These are phyloP conservation scores for Kappamyces sp. DNA, from an alignment of 192 early-diverging fungal genomes.

Conservation along the genomic window DNA sequence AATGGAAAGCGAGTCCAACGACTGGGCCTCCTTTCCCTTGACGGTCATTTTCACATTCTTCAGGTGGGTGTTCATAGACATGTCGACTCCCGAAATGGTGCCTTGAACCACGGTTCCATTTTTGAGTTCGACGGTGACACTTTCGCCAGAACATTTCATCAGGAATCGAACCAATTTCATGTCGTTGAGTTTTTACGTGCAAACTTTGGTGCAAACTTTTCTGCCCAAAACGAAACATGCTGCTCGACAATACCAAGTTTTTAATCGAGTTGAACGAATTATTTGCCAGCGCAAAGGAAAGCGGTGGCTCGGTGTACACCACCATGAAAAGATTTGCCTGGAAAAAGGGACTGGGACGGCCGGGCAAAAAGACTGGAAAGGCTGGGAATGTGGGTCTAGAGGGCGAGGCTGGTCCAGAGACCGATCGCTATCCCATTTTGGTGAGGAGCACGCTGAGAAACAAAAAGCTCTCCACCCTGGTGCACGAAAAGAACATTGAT, in stretches of 20 bases:
- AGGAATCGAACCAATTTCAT: constrained; percentile 68
- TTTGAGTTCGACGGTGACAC: constrained; percentile 97
- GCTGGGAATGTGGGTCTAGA: not conserved
- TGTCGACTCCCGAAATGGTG: constrained; percentile 93
- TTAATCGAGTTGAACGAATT: not conserved
- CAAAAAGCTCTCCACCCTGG: constrained; percentile 12
- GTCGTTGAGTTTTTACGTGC: constrained; percentile 1
- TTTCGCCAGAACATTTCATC: constrained; percentile 96
- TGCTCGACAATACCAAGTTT: not conserved
- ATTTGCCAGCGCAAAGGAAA: not conserved
- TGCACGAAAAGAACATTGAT: constrained; percentile 28
- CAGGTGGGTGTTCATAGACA: constrained; percentile 99
- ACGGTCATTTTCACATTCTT: constrained; percentile 99
- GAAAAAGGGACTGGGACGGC: not conserved
- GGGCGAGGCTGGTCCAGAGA: not conserved
- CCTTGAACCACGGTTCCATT: constrained; percentile 97
- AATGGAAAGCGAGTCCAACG: constrained; percentile 87
- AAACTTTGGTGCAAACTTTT: not conserved
- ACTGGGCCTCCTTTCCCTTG: constrained; percentile 81
- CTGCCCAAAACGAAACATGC: not conserved
- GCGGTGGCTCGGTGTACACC: too few species aligned
- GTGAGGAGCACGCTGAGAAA: not conserved
- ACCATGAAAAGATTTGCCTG: too few species aligned
- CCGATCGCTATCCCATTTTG: not conserved
- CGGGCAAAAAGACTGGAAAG: not conserved